Percentiles rank a stretch among this genome's conserved stretches.
Evolutionary conservation across 2,329 filamentous ascomycete species (phyloP).

Genomic region (Ophiocordyceps robertsii): DNA sequence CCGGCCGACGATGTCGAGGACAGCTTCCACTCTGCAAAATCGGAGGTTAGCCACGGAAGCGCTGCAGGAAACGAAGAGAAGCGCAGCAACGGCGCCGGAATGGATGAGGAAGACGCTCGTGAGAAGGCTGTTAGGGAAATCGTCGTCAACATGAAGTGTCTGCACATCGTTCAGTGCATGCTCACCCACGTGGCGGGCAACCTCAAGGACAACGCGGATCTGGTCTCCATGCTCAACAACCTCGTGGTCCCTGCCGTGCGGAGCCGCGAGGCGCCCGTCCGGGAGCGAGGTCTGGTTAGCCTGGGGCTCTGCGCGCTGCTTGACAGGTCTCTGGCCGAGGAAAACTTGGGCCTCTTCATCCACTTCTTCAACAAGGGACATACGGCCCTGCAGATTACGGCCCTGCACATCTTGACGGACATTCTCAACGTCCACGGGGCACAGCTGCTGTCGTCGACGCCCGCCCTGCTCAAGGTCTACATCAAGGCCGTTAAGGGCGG

Average conservation of each 20-base stretch:
- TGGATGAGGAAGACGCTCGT: slow-evolving; percentile 52
- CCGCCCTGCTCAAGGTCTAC: slow-evolving; percentile 72
- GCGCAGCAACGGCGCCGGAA: slow-evolving; percentile 22
- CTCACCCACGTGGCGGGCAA: slow-evolving; percentile 82
- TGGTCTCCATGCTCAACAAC: slow-evolving; percentile 98
- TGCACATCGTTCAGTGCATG: slow-evolving; percentile 97
- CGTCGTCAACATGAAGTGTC: slow-evolving; percentile 95
- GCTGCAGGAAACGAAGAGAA: slow-evolving; percentile 32
- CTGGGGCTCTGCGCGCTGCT: slow-evolving; percentile 84
- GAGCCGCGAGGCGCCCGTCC: slow-evolving; percentile 81
- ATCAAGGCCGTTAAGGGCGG: slow-evolving; percentile 66
- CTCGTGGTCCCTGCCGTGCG: slow-evolving; percentile 90
- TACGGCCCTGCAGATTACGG: slow-evolving; percentile 75
- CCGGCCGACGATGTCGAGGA: slow-evolving; percentile 42
- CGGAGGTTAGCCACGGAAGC: slow-evolving; percentile 60
- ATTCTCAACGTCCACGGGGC: slow-evolving; percentile 82
- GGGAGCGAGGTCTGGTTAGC: slow-evolving; percentile 80
- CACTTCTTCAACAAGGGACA: slow-evolving; percentile 94
- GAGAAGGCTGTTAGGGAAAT: slow-evolving; percentile 78
- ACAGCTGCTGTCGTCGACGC: slow-evolving; percentile 54
- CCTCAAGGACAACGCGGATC: slow-evolving; percentile 74
- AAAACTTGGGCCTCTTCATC: slow-evolving; percentile 86
- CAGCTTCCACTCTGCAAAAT: slow-evolving; percentile 88
- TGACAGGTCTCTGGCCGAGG: slow-evolving; percentile 79
- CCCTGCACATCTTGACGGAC: slow-evolving; percentile 83